These are phyloP conservation scores for Pachysandra terminalis DNA, from an alignment of 164 flowering plant genomes.

Conservation along the genomic window DNA sequence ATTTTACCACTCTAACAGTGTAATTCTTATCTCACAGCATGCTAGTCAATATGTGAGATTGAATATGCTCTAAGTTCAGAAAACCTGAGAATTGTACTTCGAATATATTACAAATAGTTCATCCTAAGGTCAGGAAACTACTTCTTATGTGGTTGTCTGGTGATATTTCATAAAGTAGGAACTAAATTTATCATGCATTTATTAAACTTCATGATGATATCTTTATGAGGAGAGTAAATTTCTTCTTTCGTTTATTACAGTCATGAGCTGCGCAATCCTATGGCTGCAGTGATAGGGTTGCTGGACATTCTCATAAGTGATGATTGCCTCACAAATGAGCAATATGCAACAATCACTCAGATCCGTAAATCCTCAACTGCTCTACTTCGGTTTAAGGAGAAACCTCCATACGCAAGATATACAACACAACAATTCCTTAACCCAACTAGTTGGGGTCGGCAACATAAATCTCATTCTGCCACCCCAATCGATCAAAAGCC, in stretches of 20 bases:
- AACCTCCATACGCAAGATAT: too few species aligned
- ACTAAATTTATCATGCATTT: not conserved
- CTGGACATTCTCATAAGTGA: constrained; percentile 91
- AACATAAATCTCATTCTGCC: too few species aligned
- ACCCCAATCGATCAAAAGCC: too few species aligned
- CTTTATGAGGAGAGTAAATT: constrained; percentile 3
- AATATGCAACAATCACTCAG: constrained; percentile 74
- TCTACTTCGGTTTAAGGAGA: constrained; percentile 75
- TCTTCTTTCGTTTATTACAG: constrained; percentile 36
- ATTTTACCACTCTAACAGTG: not conserved
- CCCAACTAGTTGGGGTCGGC: too few species aligned
- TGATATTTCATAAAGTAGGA: not conserved
- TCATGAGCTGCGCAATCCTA: constrained; percentile 96
- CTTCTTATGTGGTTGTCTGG: not conserved
- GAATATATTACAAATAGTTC: not conserved
- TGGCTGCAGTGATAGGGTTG: constrained; percentile 98
- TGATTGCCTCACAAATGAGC: constrained; percentile 80
- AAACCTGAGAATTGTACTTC: not conserved
- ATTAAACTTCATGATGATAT: not conserved
- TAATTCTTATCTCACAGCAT: not conserved
- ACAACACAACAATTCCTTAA: too few species aligned
- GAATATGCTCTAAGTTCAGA: not conserved
- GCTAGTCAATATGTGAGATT: not conserved
- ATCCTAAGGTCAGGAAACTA: not conserved
- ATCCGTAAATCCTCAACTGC: constrained; percentile 95